Base-by-base conservation (phyloP, 2,329 filamentous ascomycete genomes). In the Stachybotrys echinatus region DNA sequence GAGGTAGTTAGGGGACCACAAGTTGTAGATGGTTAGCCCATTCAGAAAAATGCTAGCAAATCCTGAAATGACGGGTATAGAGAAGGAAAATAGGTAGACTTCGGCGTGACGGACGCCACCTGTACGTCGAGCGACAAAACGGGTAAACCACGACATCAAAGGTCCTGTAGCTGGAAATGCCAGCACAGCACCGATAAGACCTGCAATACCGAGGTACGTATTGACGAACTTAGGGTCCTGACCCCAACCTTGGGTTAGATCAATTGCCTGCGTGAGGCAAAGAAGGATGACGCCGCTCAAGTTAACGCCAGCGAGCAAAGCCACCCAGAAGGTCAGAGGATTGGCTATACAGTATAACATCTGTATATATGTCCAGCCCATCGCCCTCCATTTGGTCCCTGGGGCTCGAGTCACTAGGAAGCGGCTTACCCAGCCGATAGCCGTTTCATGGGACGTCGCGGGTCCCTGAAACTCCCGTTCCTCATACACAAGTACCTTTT, bases 311-410 rank as follows among this genome's bases (percentile, higher is more conserved):
- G 52, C 38, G 5, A 58, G 56, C 1, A 58, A 8, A 8, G 54
- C 53, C 3, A 58, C 54, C 56, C 56, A 57, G 2, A 58, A 58
- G 2, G 50, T 58, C 1, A 58, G 48, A 5, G 56, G 56, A 3
- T 58, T 58, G 2, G 58, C 19, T 2, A 58, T 50, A 2, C 56
- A 58, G 4, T 55, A 14, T 2, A 57, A 21, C 52, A 58, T 58
- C 14, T 58, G 56, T 21, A 51, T 49, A 19, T 57, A 58, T 5
- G 56, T 58, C 20, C 21, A 20, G 10, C 7, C 21, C 12, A 45
- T 12, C 18, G 42, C 20, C 22, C n/a, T 45, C 42, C 42, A 45
- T 8, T 45, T 22, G 20, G 19, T 45, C 27, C 7, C 12, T 6
- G 27, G 20, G 22, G 42, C 3, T 23, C 14, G 7, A 17, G 42